These are phyloP conservation scores for Cladosporium sp. DNA, from an alignment of 2,329 filamentous ascomycete species.

Conservation along the genomic window DNA sequence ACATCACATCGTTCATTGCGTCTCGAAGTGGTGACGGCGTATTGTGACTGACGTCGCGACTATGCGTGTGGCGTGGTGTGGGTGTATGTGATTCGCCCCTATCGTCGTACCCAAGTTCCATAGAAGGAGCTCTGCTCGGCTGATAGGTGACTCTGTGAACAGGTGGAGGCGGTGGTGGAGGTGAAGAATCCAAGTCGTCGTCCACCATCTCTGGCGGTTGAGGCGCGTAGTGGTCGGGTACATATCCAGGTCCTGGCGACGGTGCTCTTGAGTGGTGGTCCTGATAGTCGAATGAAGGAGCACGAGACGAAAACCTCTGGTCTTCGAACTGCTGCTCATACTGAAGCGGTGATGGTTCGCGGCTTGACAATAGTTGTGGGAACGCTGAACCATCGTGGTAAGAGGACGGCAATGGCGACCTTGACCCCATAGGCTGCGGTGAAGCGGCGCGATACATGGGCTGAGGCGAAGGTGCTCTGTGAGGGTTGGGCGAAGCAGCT, in stretches of 20 bases:
- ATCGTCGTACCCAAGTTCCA: slow-evolving; percentile 38
- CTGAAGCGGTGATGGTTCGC: slow-evolving; percentile 30
- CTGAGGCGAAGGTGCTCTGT: slow-evolving; percentile 24
- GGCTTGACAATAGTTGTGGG: slow-evolving; percentile 33
- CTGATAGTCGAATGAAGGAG: slow-evolving; percentile 39
- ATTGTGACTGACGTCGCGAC: slow-evolving; percentile 44
- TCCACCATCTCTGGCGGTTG: slow-evolving; percentile 21
- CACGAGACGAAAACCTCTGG: neutral
- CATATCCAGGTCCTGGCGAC: slow-evolving; percentile 32
- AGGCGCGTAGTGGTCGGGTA: slow-evolving; percentile 26
- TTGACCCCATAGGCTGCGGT: slow-evolving; percentile 42
- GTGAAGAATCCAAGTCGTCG: slow-evolving; percentile 59
- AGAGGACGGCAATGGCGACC: slow-evolving; percentile 44
- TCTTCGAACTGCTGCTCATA: slow-evolving; percentile 5
- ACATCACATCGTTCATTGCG: slow-evolving; percentile 98
- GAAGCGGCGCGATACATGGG: slow-evolving; percentile 35
- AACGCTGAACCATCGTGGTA: slow-evolving; percentile 38
- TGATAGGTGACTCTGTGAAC: slow-evolving; percentile 65
- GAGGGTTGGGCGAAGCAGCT: slow-evolving; percentile 24
- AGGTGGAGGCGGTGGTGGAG: slow-evolving; percentile 82
- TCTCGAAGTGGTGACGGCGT: slow-evolving; percentile 90
- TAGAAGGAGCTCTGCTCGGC: slow-evolving; percentile 51
- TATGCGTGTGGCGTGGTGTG: slow-evolving; percentile 62
- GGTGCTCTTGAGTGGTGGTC: neutral
- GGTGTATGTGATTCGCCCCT: slow-evolving; percentile 61